Conservation (phyloP, 1,139 yeast species). For the Ashbya aceris region DNA sequence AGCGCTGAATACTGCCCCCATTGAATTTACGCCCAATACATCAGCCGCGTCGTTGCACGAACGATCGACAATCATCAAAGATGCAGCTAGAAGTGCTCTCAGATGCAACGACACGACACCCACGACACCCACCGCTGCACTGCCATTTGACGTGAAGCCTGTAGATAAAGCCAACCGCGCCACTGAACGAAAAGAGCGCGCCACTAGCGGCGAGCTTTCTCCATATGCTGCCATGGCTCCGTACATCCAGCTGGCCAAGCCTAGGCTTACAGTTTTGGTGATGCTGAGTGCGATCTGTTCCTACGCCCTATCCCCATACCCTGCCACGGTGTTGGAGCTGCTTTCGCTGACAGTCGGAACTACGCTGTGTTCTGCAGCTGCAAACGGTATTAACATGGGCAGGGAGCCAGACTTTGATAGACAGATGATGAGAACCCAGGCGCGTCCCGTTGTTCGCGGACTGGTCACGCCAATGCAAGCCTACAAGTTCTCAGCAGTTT, state of each 20-base stretch:
- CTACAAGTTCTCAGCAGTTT: slow-evolving; percentile 60
- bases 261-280: slow-evolving; percentile 77
- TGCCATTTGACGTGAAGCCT: slow-evolving; percentile 54
- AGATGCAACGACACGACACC: slow-evolving; percentile 30
- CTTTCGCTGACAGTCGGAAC: slow-evolving; percentile 76
- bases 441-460: slow-evolving; percentile 88
- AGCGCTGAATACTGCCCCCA: slow-evolving; percentile 29
- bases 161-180: slow-evolving; percentile 16
- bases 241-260: slow-evolving; percentile 76
- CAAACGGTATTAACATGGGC: slow-evolving; percentile 95
- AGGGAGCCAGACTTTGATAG: slow-evolving; percentile 87
- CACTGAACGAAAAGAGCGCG: slow-evolving; percentile 11
- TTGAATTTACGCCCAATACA: slow-evolving; percentile 32
- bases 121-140: slow-evolving; percentile 24
- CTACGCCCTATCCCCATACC: slow-evolving; percentile 80
- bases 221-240: slow-evolving; percentile 34
- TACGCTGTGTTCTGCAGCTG: slow-evolving; percentile 80
- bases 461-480: slow-evolving; percentile 68
- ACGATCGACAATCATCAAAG: slow-evolving; percentile 5
- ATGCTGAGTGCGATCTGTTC: slow-evolving; percentile 89
- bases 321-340: slow-evolving; percentile 62
- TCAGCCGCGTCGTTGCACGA: slow-evolving; percentile 8
- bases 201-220: slow-evolving; percentile 11
- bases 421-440: slow-evolving; percentile 80
- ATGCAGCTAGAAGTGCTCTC: slow-evolving; percentile 25